These are phyloP conservation scores for Melastoma malabathricum DNA, from an alignment of 345 rosid species.

Conservation along the genomic window DNA sequence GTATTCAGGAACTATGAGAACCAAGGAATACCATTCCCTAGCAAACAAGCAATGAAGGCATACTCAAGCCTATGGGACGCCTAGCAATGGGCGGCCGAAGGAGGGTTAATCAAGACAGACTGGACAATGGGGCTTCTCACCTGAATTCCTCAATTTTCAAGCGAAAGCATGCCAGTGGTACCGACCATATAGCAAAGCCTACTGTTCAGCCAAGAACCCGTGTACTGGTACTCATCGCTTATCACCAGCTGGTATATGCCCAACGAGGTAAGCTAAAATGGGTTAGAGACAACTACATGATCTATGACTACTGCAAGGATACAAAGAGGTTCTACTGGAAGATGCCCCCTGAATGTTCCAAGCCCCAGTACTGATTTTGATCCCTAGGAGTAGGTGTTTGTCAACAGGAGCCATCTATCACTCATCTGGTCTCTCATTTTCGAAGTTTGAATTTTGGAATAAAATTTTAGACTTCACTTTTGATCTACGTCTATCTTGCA, in stretches of 20 bases:
- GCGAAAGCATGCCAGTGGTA: constrained; percentile 6
- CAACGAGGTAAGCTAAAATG: constrained; percentile 2
- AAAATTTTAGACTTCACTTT: too few relatives aligned
- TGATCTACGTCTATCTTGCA: too few relatives aligned
- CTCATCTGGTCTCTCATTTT: too few relatives aligned
- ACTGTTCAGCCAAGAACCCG: background rate
- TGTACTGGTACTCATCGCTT: constrained; percentile 6
- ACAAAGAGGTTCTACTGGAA: constrained; percentile 6
- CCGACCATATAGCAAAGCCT: background rate
- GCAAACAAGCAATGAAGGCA: constrained; percentile 6
- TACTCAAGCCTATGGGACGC: constrained; percentile 11
- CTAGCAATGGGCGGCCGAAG: constrained; percentile 17
- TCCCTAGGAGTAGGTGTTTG: background rate
- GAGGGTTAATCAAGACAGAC: constrained; percentile 7
- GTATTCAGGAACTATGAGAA: constrained; percentile 16
- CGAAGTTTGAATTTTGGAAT: too few relatives aligned
- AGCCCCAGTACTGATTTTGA: constrained; percentile 6
- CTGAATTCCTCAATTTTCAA: constrained; percentile 6
- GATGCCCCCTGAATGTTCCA: constrained; percentile 11
- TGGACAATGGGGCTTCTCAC: constrained; percentile 4
- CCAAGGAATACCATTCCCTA: constrained; percentile 9
- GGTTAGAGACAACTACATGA: constrained; percentile 7
- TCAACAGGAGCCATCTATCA: too few relatives aligned
- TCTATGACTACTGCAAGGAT: constrained; percentile 10
- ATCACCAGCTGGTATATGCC: background rate